phyloP scores from a whole-genome alignment of 257 asterid species.

The Galeopsis tetrahit region DNA sequence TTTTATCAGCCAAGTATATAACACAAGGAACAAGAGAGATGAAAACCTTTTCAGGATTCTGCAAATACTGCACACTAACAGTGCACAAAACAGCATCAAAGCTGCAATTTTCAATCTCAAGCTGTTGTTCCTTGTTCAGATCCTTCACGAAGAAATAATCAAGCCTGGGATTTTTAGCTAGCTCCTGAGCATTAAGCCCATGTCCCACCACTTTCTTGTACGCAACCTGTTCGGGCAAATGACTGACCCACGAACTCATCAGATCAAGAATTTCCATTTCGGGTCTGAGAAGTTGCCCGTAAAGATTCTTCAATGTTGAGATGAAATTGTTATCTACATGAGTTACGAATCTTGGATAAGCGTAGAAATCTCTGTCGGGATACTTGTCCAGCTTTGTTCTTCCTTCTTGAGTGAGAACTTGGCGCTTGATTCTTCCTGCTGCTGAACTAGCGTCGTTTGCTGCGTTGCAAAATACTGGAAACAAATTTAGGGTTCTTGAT shows the following conservation, averaged over 20 bases:
- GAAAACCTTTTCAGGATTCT: slow-evolving; percentile 83
- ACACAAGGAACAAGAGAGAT: neutral
- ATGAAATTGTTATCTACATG: slow-evolving; percentile 75
- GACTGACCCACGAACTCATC: slow-evolving; percentile 93
- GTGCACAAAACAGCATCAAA: slow-evolving; percentile 83
- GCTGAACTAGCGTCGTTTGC: slow-evolving; percentile 39
- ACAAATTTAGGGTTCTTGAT: slow-evolving; percentile 12
- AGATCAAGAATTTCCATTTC: slow-evolving; percentile 77
- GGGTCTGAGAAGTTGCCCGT: slow-evolving; percentile 55
- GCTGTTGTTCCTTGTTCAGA: slow-evolving; percentile 61
- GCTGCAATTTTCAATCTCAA: slow-evolving; percentile 50
- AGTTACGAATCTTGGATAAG: slow-evolving; percentile 65
- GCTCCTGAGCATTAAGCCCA: slow-evolving; percentile 85
- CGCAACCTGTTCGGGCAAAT: slow-evolving; percentile 65
- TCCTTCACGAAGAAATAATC: slow-evolving; percentile 83
- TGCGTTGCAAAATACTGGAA: slow-evolving; percentile 28
- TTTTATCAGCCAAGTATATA: too few relatives aligned
- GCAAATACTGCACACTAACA: slow-evolving; percentile 86
- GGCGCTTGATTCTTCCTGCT: slow-evolving; percentile 65
- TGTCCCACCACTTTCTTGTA: slow-evolving; percentile 80
- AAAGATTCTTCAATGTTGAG: slow-evolving; percentile 51
- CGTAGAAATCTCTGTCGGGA: slow-evolving; percentile 73
- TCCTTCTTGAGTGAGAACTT: slow-evolving; percentile 59
- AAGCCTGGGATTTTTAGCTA: slow-evolving; percentile 61
- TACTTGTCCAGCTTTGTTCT: slow-evolving; percentile 59